Base-by-base conservation (phyloP, 768 basidiomycete species). In the Suillus sp. region DNA sequence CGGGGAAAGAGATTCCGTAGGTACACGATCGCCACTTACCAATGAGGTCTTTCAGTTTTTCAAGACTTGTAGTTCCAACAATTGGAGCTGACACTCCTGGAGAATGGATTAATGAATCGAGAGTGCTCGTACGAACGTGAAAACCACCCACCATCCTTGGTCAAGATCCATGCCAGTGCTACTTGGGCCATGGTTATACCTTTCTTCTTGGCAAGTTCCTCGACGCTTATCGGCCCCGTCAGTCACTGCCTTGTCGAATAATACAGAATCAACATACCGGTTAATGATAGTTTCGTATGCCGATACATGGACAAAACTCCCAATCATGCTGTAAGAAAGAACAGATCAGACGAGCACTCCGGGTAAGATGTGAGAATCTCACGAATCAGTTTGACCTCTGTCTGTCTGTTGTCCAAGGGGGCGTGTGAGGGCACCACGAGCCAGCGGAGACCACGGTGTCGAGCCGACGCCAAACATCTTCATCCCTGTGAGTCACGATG, bases 401-500 rank as follows among this genome's bases (percentile, higher is more conserved):
- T 62, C 63, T 7, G 68, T 75, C 60, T 74, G 74, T 61, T 72
- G 67, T 14, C 74, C 69, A 42, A 74, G 51, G 14, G 80, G 75
- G 32, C 78, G 71, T 18, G 75, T 70, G 43, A 77, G 74, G 59
- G 70, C 70, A 8, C 80, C 78, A 27, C 77, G 73, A 16, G 72
- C 77, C 16, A 81, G 71, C 5, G 81, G 80, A 20, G 75, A 77
- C 81, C 81, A 83, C 3, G 80, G 81, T 57, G 81, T 80, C 34
- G 75, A 69, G 1, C 80, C 81, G 35, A 80, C 76, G 48, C 81
- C 81, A 61, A 79, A 77, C 68, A 77, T 73, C 67, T 81, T 32
- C 32, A 25, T 20, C 30, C 4, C 30, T 61, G 51, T 51, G 67
- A 63, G 50, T 32, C 34, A 62, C 22, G 32, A 13, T 13, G 35